A percentile compares a stretch with the other conserved stretches of the same genome.
phyloP scores from a whole-genome alignment of 2,329 filamentous ascomycete genomes.

The Volutella citrinella region DNA sequence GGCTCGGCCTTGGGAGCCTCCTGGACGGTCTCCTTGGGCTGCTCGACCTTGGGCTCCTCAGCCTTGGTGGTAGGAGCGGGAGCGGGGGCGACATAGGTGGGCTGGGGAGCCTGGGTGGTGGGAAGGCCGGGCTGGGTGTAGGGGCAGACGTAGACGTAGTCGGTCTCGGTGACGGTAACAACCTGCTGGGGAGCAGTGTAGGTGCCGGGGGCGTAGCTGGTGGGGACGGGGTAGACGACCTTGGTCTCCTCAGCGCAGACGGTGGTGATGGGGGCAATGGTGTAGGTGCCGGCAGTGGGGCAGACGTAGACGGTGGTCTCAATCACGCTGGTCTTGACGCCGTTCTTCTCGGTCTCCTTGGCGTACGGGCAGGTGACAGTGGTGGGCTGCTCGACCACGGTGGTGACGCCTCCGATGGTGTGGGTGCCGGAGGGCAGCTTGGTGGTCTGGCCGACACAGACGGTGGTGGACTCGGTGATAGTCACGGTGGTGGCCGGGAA shows the following conservation, averaged over 20 bases:
- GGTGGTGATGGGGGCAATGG: conserved; percentile 66
- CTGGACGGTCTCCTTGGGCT: conserved; percentile 12
- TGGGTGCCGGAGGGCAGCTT: conserved; percentile 60
- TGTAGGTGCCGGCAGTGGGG: conserved; percentile 72
- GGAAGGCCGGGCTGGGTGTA: conserved; percentile 47
- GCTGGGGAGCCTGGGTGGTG: conserved; percentile 18
- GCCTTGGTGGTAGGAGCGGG: no score
- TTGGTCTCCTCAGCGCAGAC: conserved; percentile 51
- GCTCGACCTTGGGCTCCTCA: conserved; percentile 19
- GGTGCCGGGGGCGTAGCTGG: conserved; percentile 64
- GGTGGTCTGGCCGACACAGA: conserved; percentile 62
- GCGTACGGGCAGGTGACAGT: conserved; percentile 70
- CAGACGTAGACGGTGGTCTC: conserved; percentile 70
- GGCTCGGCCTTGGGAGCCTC: conserved; percentile 18
- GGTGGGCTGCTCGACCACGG: conserved; percentile 62
- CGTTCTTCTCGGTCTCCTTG: conserved; percentile 55
- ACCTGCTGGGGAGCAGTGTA: conserved; percentile 68
- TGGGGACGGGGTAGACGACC: conserved; percentile 64
- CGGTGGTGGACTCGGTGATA: conserved; percentile 64
- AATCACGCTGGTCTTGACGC: conserved; percentile 64
- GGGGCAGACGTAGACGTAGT: conserved; percentile 69
- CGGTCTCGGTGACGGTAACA: conserved; percentile 67
- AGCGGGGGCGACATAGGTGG: conserved; percentile 9
- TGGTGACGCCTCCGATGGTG: conserved; percentile 71
- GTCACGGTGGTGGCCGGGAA: conserved; percentile 71